phyloP scores from a whole-genome alignment of 371 early-diverging fungal genomes.

The Circinella minor region DNA sequence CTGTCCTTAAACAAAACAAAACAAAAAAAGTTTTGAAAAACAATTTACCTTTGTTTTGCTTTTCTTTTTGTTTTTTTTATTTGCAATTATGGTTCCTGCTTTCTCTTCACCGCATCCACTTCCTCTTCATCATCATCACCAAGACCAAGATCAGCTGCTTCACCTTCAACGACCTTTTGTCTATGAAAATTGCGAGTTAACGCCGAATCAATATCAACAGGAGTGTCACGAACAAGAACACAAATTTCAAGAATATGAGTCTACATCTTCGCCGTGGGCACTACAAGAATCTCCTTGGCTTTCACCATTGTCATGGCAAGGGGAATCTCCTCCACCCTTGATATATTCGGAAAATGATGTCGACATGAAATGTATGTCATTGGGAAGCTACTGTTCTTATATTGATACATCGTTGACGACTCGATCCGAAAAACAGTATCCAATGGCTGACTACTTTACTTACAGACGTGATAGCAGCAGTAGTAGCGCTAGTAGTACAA shows the following conservation, averaged over 20 bases:
- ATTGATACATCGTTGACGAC: neutral
- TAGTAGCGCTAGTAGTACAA: neutral
- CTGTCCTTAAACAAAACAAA: slow-evolving; percentile 9
- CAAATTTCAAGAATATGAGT: neutral
- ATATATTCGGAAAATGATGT: neutral
- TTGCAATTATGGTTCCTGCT: neutral
- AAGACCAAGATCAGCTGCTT: neutral
- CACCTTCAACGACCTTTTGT: slow-evolving; percentile 4
- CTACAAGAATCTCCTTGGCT: neutral
- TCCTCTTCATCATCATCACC: neutral
- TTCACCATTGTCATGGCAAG: neutral
- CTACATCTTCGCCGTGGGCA: neutral
- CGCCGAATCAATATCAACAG: neutral
- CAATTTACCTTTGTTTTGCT: neutral
- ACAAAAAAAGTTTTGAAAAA: slow-evolving; percentile 1
- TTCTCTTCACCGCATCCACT: neutral
- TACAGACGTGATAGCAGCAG: slow-evolving; percentile 1
- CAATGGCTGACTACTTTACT: neutral
- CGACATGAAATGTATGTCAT: neutral
- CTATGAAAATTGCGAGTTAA: neutral
- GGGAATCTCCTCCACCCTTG: neutral
- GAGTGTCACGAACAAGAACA: neutral
- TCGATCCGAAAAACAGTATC: neutral
- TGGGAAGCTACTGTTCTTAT: neutral
- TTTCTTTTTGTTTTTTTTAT: neutral